Base-by-base conservation (phyloP, 495 filamentous ascomycete genomes). In the Hypoxylon perforatum region DNA sequence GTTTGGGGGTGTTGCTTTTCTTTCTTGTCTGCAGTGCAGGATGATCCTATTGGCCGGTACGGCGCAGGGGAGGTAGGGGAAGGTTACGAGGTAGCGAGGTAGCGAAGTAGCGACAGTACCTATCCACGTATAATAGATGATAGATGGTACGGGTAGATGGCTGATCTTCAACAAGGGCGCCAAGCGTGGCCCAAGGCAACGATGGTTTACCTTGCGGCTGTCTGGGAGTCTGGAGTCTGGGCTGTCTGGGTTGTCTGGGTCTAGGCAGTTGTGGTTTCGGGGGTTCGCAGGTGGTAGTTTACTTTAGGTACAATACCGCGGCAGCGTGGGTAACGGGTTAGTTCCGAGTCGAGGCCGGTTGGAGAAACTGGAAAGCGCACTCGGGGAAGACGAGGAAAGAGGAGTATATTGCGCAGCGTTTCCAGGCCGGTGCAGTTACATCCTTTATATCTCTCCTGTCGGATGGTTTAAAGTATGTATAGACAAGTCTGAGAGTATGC, bases 131-230 rank as follows among this genome's bases (percentile, higher is more conserved):
- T 44, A n/a, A n/a, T n/a, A n/a, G n/a, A n/a, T 6, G 36, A 23
- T 59, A 44, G 35, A 44, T 44, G 28, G 47, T 33, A 30, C n/a
- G 36, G 45, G 36, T 58, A 54, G 48, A 54, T 64, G 66, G 51
- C 61, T 53, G 66, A 61, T 69, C 66, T 63, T 64, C 61, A 69
- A 54, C 60, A 33, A 61, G 50, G 50, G 22, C 42, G 66, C 66
- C 66, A 69, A 69, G 60, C 30, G 25, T 59, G 44, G 54, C 3
- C 47, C 21, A 45, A 57, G 51, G 48, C 48, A 49, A 39, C 42
- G 59, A 64, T 63, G 46, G 59, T 36, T 44, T 8, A 38, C 9
- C 36, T 35, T 45, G 66, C 61, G 59, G 48, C 66, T 51, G 45
- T 69, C 59, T 38, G 56, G 30, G n/a, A n/a, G n/a, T n/a, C n/a